A percentile compares a stretch with the other conserved stretches of the same genome.
These are phyloP conservation scores for Ustilago loliicola DNA, from an alignment of 1,284 basidiomycete genomes.

Conservation along the genomic window DNA sequence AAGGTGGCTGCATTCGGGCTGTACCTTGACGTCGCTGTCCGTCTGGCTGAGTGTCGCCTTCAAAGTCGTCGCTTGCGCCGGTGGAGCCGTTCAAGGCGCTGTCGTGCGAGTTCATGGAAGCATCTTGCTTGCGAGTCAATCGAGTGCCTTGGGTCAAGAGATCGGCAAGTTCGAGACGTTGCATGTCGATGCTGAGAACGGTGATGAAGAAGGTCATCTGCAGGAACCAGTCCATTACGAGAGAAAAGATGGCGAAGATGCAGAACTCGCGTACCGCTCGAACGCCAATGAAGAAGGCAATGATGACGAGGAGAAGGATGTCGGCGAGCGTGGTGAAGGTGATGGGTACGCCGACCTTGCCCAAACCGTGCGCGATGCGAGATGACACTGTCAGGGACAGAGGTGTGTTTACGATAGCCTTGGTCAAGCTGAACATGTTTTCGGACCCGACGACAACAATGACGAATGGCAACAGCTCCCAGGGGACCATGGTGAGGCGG, in stretches of 20 bases:
- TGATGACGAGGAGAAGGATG: conserved; percentile 82
- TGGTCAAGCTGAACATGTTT: conserved; percentile 94
- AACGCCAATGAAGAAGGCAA: conserved; percentile 80
- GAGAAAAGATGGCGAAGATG: conserved; percentile 89
- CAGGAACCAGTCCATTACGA: conserved; percentile 95
- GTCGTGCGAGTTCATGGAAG: conserved; percentile 13
- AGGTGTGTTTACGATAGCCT: conserved; percentile 89
- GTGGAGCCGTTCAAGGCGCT: conserved; percentile 11
- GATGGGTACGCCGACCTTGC: conserved; percentile 88
- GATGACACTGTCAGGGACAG: conserved; percentile 91
- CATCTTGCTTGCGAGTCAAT: conserved; percentile 31
- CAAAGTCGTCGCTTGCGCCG: conserved; percentile 18
- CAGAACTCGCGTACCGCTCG: conserved; percentile 93
- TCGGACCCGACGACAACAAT: conserved; percentile 96
- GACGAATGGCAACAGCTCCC: conserved; percentile 89
- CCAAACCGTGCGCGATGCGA: conserved; percentile 88
- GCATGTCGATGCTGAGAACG: conserved; percentile 89
- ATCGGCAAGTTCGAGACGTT: conserved; percentile 78
- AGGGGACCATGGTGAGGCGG: conserved; percentile 87
- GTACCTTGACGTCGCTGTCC: conserved; percentile 11
- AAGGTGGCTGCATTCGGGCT: neutral
- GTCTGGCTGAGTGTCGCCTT: conserved; percentile 15
- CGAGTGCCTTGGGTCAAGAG: conserved; percentile 58
- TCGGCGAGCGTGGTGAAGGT: conserved; percentile 91
- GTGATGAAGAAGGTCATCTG: conserved; percentile 92